Base-by-base conservation (phyloP, 2,329 filamentous ascomycete species). In the Plenodomus biglobosus region DNA sequence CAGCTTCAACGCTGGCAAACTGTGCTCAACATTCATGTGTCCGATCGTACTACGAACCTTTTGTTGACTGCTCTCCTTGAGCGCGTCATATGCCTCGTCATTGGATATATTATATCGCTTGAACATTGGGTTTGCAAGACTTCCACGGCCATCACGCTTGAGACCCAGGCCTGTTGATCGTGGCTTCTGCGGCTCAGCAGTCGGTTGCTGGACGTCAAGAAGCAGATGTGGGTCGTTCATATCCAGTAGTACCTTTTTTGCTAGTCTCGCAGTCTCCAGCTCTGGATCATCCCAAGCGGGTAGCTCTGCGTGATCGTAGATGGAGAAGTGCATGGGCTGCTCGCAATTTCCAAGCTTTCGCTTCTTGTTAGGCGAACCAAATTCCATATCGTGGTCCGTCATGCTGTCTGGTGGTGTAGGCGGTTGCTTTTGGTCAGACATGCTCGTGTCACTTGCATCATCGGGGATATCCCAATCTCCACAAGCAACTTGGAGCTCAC, bases 61-160 rank as follows among this genome's bases (percentile, higher is more conserved):
- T 79, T 90, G 91, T 74, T 95, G 90, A 66, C 95, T 92, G 66
- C 96, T 97, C 72, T 96, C 91, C 73, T 97, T 97, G 38, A 99
- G 82, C 51, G 91, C 84, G 66, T 97, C 92, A 70, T 99, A 99
- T 1, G 92, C 92, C 50, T 94, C 88, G 65, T 99, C 94, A 55
- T 97, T 97, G 22, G 92, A 96, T 49, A 95, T 88, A 68, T 97
- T 97, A 79, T 96, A 99, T 36, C 92, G 86, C 58, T 87, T 83
- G 32, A 83, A 83, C 30, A 96, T 80, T 46, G 89, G 85, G 45
- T 86, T 87, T 2, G 85, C 84, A 36, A 90, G 75, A 42, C 85
- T 86, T 15, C 85, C 84, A 47, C 83, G 86, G 7, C 82, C 84
- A 76, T 85, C 85, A 53, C 81, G 85, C 72, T 82, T 86, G 55